Evolutionary conservation across 306 rosid genomes (phyloP).

Genomic region (Luffa acutangula): DNA sequence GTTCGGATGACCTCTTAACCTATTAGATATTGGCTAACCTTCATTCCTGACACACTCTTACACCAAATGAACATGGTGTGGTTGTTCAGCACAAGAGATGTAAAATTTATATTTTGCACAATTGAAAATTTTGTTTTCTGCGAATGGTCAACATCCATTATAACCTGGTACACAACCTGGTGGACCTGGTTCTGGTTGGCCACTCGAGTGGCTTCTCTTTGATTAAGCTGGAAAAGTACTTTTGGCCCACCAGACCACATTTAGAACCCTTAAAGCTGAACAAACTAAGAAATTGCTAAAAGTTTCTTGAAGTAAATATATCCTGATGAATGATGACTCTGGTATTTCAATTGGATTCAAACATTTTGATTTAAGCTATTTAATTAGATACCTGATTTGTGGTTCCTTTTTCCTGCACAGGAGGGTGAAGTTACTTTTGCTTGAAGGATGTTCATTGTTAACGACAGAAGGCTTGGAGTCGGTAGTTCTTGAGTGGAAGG

Average conservation of each 20-base stretch:
- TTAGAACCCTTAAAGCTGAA: neutral
- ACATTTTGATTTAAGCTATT: neutral
- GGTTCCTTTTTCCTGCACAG: slow-evolving; percentile 1
- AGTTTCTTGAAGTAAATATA: neutral
- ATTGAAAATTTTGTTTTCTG: neutral
- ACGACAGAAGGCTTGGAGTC: slow-evolving; percentile 34
- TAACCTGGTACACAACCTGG: neutral
- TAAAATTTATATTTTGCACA: neutral
- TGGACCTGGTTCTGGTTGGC: slow-evolving; percentile 1
- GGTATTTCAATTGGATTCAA: neutral
- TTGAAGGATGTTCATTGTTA: slow-evolving; percentile 36
- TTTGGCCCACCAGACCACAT: slow-evolving; percentile 1
- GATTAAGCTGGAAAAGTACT: neutral
- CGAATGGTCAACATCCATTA: neutral
- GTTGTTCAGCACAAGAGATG: neutral
- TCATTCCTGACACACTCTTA: neutral
- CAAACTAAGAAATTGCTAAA: neutral
- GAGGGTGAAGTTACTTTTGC: slow-evolving; percentile 28
- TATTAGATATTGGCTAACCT: neutral
- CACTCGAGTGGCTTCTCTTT: slow-evolving; percentile 2
- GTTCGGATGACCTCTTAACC: neutral
- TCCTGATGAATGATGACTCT: neutral
- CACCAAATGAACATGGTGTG: neutral
- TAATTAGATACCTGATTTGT: neutral
- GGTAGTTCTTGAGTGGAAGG: slow-evolving; percentile 36